These are phyloP conservation scores for Nigrograna mackinnonii DNA, from an alignment of 2,329 filamentous ascomycete genomes.

Conservation along the genomic window DNA sequence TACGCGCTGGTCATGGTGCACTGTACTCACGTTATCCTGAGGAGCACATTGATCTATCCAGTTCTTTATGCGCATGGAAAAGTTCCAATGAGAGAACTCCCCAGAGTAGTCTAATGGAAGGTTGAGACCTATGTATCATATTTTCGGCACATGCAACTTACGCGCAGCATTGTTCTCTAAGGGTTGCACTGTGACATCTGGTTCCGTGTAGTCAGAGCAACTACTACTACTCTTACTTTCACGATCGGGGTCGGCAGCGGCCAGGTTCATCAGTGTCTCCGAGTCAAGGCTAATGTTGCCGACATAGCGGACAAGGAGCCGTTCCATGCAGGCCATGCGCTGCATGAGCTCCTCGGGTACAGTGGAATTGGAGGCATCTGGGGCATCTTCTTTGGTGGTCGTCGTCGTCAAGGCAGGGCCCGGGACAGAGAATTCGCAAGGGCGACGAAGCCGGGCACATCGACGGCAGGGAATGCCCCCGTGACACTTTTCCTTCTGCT, in stretches of 20 bases:
- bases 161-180: neutral
- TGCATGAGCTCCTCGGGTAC: conserved; percentile 1
- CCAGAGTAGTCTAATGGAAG: conserved; percentile 16
- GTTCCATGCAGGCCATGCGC: conserved; percentile 7
- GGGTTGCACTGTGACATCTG: neutral
- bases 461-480: conserved; percentile 59
- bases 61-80: conserved; percentile 16
- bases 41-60: conserved; percentile 11
- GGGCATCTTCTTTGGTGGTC: too few relatives aligned
- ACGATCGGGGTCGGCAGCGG: neutral
- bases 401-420: neutral
- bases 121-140: too few relatives aligned
- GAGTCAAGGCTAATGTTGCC: neutral
- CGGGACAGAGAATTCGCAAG: conserved; percentile 37
- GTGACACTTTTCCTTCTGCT: conserved; percentile 61
- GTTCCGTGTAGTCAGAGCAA: neutral
- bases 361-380: neutral
- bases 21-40: too few relatives aligned
- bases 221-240: neutral
- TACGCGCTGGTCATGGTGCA: too few relatives aligned
- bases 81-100: conserved; percentile 19
- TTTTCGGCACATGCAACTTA: too few relatives aligned
- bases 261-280: neutral
- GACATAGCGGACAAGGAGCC: conserved; percentile 7
- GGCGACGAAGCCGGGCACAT: conserved; percentile 55